Percentiles rank a stretch among this genome's conserved stretches.
These are phyloP conservation scores for Scenedesmus sp. DNA, from an alignment of 163 green algal genomes.

Conservation along the genomic window DNA sequence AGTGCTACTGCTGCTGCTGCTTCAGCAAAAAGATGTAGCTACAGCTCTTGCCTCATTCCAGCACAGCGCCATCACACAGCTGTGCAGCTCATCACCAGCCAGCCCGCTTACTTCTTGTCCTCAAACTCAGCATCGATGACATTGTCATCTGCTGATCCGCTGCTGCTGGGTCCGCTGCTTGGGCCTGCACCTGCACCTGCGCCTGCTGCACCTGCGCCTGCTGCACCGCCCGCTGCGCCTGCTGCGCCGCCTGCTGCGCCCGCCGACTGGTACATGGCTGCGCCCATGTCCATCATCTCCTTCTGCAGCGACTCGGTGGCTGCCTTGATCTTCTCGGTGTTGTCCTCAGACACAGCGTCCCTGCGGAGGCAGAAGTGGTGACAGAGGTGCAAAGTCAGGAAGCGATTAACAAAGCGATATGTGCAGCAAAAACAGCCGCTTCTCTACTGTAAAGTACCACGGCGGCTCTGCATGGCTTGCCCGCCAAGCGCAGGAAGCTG, in stretches of 20 bases:
- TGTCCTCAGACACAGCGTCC: constrained; percentile 81
- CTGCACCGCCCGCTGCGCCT: constrained; percentile 33
- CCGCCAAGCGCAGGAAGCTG: too few species aligned
- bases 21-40: neutral
- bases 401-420: neutral
- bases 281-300: constrained; percentile 91
- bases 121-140: constrained; percentile 99
- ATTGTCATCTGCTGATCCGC: constrained; percentile 74
- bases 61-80: neutral
- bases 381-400: neutral
- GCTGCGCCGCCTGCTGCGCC: constrained; percentile 56
- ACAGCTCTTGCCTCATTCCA: neutral
- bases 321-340: constrained; percentile 91
- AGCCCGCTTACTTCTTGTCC: constrained; percentile 65
- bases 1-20: neutral
- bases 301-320: constrained; percentile 92
- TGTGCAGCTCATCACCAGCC: neutral
- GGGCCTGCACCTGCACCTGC: constrained; percentile 19
- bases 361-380: neutral
- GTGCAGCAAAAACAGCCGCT: too few species aligned
- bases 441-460: too few species aligned
- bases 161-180: constrained; percentile 19
- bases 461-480: too few species aligned
- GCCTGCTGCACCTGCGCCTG: constrained; percentile 56
- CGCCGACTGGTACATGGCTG: constrained; percentile 90